Percentiles rank a stretch among this genome's conserved stretches.
Conservation (phyloP, 352 stramenopile genomes). For the Globisporangium nagaii region DNA sequence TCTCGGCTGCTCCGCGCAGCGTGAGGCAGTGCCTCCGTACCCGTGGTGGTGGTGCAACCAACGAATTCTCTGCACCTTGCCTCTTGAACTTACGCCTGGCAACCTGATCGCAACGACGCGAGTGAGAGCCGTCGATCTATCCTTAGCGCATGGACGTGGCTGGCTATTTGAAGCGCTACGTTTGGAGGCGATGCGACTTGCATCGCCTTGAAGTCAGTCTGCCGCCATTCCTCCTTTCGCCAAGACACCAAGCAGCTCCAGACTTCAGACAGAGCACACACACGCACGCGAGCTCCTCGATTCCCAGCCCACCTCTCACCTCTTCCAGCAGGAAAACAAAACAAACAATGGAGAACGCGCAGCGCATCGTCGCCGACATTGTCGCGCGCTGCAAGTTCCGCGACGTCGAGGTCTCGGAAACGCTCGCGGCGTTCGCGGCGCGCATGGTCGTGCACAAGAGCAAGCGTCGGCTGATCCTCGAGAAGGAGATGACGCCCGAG, state of each 20-base stretch:
- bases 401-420: slow-evolving; percentile 81
- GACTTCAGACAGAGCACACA: not conserved
- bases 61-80: too few relatives aligned
- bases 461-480: slow-evolving; percentile 59
- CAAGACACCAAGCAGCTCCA: not conserved
- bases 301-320: not conserved
- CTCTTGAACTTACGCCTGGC: too few relatives aligned
- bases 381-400: slow-evolving; percentile 67
- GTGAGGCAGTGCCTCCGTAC: too few relatives aligned
- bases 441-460: slow-evolving; percentile 66
- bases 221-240: too few relatives aligned
- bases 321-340: too few relatives aligned
- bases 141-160: not conserved
- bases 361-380: slow-evolving; percentile 65
- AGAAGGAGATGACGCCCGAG: slow-evolving; percentile 63
- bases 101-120: too few relatives aligned
- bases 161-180: not conserved
- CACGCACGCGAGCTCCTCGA: too few relatives aligned
- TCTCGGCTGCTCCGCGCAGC: too few relatives aligned
- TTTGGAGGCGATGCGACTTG: not conserved
- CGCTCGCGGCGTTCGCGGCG: slow-evolving; percentile 82
- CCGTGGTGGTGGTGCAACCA: too few relatives aligned
- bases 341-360: slow-evolving; percentile 56
- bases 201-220: too few relatives aligned
- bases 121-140: not conserved